Conservation (phyloP, 2,329 filamentous ascomycete genomes). For the Beauveria rudraprayagi region DNA sequence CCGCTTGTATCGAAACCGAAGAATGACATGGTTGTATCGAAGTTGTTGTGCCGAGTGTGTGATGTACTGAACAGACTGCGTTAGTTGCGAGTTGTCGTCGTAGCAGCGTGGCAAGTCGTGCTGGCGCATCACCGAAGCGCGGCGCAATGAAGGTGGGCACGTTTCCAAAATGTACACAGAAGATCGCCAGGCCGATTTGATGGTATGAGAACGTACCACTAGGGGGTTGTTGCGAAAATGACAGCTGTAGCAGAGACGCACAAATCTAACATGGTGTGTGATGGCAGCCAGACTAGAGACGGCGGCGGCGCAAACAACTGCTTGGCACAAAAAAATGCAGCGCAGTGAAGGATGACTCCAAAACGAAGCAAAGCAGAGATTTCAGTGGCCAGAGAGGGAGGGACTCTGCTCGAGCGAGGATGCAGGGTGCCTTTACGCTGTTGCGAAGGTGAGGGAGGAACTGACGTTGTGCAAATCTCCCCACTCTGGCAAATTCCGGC, state of each 20-base stretch:
- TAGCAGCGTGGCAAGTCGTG: neutral
- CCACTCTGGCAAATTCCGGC: constrained; percentile 9
- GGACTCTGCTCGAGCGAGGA: neutral
- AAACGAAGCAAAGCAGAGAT: neutral
- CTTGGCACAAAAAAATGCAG: neutral
- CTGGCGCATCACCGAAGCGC: neutral
- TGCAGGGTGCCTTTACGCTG: constrained; percentile 1
- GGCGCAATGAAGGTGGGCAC: neutral
- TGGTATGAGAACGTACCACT: constrained; percentile 29
- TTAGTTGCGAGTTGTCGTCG: neutral
- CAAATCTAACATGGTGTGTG: constrained; percentile 36
- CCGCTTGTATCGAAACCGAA: constrained; percentile 71
- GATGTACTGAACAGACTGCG: neutral
- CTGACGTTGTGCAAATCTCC: constrained; percentile 5
- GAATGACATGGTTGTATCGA: constrained; percentile 63
- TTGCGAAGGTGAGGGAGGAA: constrained; percentile 10
- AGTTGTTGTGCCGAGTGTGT: constrained; percentile 15
- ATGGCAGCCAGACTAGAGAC: constrained; percentile 11
- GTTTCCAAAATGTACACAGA: neutral
- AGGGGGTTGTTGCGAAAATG: constrained; percentile 27
- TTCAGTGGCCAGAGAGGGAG: neutral
- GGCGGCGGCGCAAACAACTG: constrained; percentile 4
- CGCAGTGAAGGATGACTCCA: neutral
- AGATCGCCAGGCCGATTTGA: too few species aligned
- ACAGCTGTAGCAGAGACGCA: constrained; percentile 23